Conservation (phyloP, 371 early-diverging fungal species). For the Apophysomyces sp. region DNA sequence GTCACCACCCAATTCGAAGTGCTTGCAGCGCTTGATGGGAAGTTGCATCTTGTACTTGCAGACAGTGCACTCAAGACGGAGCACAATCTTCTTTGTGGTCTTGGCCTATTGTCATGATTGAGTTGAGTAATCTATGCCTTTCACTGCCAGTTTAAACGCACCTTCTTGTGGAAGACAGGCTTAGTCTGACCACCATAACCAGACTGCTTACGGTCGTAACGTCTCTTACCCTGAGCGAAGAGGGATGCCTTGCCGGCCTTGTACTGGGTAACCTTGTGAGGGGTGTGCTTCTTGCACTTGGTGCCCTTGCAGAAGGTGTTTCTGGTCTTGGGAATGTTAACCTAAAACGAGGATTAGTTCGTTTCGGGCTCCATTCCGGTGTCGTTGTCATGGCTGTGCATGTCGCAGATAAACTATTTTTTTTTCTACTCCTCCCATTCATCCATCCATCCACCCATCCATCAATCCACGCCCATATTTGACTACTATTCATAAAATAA, state of each 20-base stretch:
- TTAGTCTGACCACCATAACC: conserved; percentile 99
- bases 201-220: conserved; percentile 69
- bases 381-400: background rate
- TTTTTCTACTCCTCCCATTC: background rate
- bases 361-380: background rate
- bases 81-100: conserved; percentile 98
- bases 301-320: conserved; percentile 96
- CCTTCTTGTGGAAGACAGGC: conserved; percentile 89
- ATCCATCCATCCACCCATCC: conserved; percentile 12
- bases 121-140: background rate
- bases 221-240: conserved; percentile 87
- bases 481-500: background rate
- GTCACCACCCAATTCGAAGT: conserved; percentile 99
- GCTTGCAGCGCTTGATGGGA: conserved; percentile 97
- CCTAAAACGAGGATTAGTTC: conserved; percentile 46
- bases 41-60: conserved; percentile 96
- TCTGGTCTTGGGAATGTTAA: conserved; percentile 96
- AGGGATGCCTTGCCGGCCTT: conserved; percentile 98
- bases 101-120: conserved; percentile 56
- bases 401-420: background rate
- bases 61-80: conserved; percentile 95
- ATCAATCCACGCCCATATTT: conserved; percentile 1
- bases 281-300: conserved; percentile 95
- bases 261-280: conserved; percentile 98
- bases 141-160: background rate